Conservation (phyloP, 805 yeast genomes). For the Nakazawaea holstii region DNA sequence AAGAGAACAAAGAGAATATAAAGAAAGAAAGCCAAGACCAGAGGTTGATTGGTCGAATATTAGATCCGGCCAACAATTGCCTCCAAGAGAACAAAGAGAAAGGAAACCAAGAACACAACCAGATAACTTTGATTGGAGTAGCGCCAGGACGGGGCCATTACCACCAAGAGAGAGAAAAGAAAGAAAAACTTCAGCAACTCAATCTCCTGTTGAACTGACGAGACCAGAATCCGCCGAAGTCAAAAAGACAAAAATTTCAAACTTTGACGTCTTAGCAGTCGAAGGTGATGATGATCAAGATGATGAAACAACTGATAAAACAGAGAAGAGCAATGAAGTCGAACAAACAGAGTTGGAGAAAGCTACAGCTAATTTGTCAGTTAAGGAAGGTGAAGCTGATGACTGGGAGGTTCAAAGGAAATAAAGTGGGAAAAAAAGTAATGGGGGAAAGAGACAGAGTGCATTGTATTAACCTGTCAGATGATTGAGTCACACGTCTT, state of each 20-base stretch:
- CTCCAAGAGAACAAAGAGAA: conserved; percentile 19
- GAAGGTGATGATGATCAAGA: conserved; percentile 50
- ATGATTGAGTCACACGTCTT: too few relatives aligned
- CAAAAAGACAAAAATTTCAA: conserved; percentile 35
- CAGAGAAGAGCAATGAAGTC: conserved; percentile 22
- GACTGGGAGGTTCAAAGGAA: conserved; percentile 36
- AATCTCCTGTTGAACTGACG: conserved; percentile 11
- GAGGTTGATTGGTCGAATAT: conserved; percentile 9
- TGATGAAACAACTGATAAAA: conserved; percentile 18
- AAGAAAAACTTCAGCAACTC: conserved; percentile 13
- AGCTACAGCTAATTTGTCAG: conserved; percentile 34
- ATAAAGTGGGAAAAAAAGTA: neutral
- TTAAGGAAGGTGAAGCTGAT: conserved; percentile 27
- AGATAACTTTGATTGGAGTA: conserved; percentile 12
- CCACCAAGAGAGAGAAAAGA: conserved; percentile 20
- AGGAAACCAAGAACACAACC: conserved; percentile 12
- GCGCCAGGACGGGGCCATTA: conserved; percentile 19
- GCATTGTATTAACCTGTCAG: too few relatives aligned
- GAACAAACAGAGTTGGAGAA: conserved; percentile 25
- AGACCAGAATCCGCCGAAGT: conserved; percentile 13
- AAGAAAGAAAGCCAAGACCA: conserved; percentile 14
- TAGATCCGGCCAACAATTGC: conserved; percentile 20
- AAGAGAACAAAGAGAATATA: conserved; percentile 15
- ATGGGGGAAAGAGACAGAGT: neutral
- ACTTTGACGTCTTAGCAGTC: conserved; percentile 42